Base-by-base conservation (phyloP, 345 rosid genomes). In the Ceriops tagal region DNA sequence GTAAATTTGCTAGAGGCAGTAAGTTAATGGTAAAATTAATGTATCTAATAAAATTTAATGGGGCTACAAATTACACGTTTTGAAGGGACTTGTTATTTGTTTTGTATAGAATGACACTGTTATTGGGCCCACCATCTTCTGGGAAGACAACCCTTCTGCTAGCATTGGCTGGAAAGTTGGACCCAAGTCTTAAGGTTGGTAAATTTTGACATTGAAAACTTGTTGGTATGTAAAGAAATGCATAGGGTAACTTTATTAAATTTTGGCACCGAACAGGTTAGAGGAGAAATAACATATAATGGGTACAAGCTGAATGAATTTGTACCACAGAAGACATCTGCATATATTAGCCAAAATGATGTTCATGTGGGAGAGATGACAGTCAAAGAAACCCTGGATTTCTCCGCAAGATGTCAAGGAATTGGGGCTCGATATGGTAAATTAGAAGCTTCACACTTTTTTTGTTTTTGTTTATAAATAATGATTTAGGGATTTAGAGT, bases 111-210 rank as follows among this genome's bases (percentile, higher is more conserved):
- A 10, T 89, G 92, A 71, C 96, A 4, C 88, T 91, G 10, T 72
- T 91, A 55, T 65, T 91, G n/a, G 97, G 97, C 4, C 97, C 97
- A 1, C 97, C 97, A 20, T 83, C 90, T 30, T 91, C 92, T 8
- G 97, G 97, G 16, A 91, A 89, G 81, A 89, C 97, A 18, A 89
- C 83, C 21, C 83, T 91, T 71, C 75, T 91, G 57, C 67, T 91
- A 30, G 96, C 97, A 52, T 68, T 91, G 26, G 89, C 97, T 0
- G 96, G 88, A 10, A 89, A 84, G 53, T 72, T 92, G 69, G 95
- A 92, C 77, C 75, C 75, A 32, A 80, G 73, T 60, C 77, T 92
- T 60, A 80, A 83, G 85, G 96, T 92, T 53, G 34, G 63, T 61
- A 24, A 61, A 51, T 28, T 18, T n/a, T 53, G 27, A 15, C 9